phyloP scores from a whole-genome alignment of 2,329 filamentous ascomycete species.

The Domatiomyces globalis region DNA sequence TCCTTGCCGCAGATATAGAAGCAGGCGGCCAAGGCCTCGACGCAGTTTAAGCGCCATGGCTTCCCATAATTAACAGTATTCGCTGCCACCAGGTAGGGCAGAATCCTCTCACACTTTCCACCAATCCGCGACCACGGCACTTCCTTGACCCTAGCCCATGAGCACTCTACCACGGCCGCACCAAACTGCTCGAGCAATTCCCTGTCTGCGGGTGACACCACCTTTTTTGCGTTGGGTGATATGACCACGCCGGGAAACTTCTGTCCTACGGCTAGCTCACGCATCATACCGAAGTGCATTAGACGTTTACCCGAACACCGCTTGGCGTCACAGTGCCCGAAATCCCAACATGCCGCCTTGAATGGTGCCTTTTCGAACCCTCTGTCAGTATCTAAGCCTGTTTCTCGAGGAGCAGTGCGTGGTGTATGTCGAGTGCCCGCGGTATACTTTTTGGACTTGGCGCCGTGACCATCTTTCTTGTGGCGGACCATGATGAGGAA shows the following conservation, averaged over 20 bases:
- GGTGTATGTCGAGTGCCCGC: constrained; percentile 44
- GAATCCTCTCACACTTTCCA: constrained; percentile 75
- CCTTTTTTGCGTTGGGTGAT: constrained; percentile 80
- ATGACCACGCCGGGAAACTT: constrained; percentile 86
- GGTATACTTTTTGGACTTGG: constrained; percentile 57
- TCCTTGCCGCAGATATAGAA: constrained; percentile 84
- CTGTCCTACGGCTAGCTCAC: constrained; percentile 80
- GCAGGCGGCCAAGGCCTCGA: constrained; percentile 81
- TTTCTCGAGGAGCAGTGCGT: constrained; percentile 25
- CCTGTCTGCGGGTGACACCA: constrained; percentile 69
- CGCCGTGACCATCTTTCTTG: constrained; percentile 72
- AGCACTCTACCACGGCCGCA: constrained; percentile 91
- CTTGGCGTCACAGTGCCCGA: constrained; percentile 95
- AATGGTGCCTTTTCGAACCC: constrained; percentile 37
- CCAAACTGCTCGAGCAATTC: constrained; percentile 75
- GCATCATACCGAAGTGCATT: constrained; percentile 85
- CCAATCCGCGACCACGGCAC: constrained; percentile 85
- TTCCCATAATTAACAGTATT: constrained; percentile 96
- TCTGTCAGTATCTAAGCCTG: background rate
- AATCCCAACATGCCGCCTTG: constrained; percentile 95
- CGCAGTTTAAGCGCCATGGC: constrained; percentile 89
- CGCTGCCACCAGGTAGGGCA: constrained; percentile 91
- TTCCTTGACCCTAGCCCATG: constrained; percentile 84
- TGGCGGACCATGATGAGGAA: constrained; percentile 64
- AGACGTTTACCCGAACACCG: constrained; percentile 90